A percentile compares a stretch with the other conserved stretches of the same genome.
Conservation (phyloP, 1,284 basidiomycete species). For the Athelia psychrophila region DNA sequence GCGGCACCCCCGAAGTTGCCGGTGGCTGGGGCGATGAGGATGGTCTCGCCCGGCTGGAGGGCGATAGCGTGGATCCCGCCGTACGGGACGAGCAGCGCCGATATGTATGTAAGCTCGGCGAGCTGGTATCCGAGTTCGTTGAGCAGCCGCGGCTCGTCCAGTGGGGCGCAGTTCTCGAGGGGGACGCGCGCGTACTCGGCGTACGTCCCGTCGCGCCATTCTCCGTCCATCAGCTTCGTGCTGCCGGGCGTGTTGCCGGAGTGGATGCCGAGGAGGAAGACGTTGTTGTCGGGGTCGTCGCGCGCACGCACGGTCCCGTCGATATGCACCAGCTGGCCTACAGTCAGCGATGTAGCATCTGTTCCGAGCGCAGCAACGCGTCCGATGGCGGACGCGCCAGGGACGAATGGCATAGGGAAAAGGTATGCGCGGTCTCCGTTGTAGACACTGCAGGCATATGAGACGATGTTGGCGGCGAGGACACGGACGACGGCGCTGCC, state of each 20-base stretch:
- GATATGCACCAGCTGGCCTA: slow-evolving; percentile 51
- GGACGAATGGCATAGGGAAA: slow-evolving; percentile 32
- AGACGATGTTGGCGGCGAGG: slow-evolving; percentile 6
- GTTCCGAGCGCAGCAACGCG: slow-evolving; percentile 28
- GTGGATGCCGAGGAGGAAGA: background rate
- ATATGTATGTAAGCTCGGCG: slow-evolving; percentile 1
- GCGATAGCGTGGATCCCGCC: slow-evolving; percentile 7
- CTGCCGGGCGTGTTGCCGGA: too few relatives aligned
- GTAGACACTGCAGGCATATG: slow-evolving; percentile 7
- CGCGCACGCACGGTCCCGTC: slow-evolving; percentile 23
- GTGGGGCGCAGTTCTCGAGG: too few relatives aligned
- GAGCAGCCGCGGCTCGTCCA: too few relatives aligned
- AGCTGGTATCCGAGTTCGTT: too few relatives aligned
- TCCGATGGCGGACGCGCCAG: slow-evolving; percentile 50
- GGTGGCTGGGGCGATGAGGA: slow-evolving; percentile 10
- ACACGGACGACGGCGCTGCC: slow-evolving; percentile 3
- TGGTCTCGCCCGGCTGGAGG: slow-evolving; percentile 7
- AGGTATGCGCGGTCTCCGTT: slow-evolving; percentile 6
- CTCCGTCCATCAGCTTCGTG: too few relatives aligned
- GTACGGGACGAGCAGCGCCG: slow-evolving; percentile 6
- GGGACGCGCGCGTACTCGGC: too few relatives aligned
- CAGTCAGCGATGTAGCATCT: slow-evolving; percentile 27
- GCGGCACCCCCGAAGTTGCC: slow-evolving; percentile 8
- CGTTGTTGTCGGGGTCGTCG: slow-evolving; percentile 3
- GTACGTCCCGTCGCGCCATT: too few relatives aligned